These are phyloP conservation scores for Ajuga reptans DNA, from an alignment of 305 asterid genomes.

Conservation along the genomic window DNA sequence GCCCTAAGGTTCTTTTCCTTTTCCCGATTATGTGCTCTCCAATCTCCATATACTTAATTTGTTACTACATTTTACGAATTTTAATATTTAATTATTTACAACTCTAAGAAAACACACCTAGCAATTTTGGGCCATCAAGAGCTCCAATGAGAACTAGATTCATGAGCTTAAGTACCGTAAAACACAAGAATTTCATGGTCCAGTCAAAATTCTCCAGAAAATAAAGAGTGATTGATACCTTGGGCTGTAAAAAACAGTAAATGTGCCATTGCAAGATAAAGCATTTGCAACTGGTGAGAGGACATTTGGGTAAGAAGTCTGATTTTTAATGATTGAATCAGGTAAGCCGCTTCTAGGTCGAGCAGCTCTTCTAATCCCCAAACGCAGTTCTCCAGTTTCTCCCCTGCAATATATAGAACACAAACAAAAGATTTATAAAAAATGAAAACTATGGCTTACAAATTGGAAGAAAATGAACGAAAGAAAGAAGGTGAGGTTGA, in stretches of 20 bases:
- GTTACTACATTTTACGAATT: neutral
- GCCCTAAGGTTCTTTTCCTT: neutral
- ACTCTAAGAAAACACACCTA: neutral
- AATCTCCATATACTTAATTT: neutral
- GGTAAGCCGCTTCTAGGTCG: conserved; percentile 82
- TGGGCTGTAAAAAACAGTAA: conserved; percentile 73
- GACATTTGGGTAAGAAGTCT: conserved; percentile 57
- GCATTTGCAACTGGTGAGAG: conserved; percentile 75
- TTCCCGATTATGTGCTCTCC: neutral
- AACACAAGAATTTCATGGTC: conserved; percentile 1
- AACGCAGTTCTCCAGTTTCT: conserved; percentile 69
- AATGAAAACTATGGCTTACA: neutral
- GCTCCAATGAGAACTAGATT: neutral
- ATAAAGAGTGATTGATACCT: conserved; percentile 39
- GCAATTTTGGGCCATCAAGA: neutral
- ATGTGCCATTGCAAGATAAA: conserved; percentile 43
- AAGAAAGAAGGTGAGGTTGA: neutral
- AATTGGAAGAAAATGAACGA: neutral
- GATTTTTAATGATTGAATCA: conserved; percentile 64
- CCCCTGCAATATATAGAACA: conserved; percentile 46
- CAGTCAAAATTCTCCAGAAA: neutral
- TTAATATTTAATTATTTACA: neutral
- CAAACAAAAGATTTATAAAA: neutral
- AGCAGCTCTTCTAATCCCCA: conserved; percentile 93
- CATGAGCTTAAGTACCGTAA: neutral